Evolutionary conservation across 2,329 filamentous ascomycete genomes (phyloP).

Genomic region (Fusarium agapanthi): DNA sequence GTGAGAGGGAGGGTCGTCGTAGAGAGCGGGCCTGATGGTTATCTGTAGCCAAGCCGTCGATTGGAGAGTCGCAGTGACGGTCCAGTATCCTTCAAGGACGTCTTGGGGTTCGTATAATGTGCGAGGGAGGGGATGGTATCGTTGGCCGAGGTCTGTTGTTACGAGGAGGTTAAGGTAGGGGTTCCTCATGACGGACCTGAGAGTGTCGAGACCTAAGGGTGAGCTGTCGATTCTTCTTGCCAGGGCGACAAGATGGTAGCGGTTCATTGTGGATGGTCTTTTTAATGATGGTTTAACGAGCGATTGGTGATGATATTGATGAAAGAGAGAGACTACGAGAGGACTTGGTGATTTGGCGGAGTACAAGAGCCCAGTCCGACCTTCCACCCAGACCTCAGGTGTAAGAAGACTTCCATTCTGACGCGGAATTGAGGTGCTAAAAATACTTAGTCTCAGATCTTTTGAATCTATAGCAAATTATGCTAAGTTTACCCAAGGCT

Average conservation of each 20-base stretch:
- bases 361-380: background rate
- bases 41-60: no score
- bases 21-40: background rate
- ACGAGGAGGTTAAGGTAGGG: no score
- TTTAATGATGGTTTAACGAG: background rate
- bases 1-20: background rate
- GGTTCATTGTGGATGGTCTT: background rate
- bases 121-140: no score
- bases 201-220: accelerated
- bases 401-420: no score
- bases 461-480: accelerated
- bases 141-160: no score
- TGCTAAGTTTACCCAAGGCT: no score
- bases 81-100: no score
- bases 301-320: background rate
- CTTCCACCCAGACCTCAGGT: background rate
- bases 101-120: no score
- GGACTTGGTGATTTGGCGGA: background rate
- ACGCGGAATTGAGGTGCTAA: accelerated
- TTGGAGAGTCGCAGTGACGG: no score
- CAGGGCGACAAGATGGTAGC: background rate
- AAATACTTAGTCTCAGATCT: accelerated
- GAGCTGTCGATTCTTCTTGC: accelerated
- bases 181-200: accelerated
- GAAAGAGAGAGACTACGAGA: background rate